These are phyloP conservation scores for Penicillium corylophilum DNA, from an alignment of 2,329 filamentous ascomycete species.

Conservation along the genomic window DNA sequence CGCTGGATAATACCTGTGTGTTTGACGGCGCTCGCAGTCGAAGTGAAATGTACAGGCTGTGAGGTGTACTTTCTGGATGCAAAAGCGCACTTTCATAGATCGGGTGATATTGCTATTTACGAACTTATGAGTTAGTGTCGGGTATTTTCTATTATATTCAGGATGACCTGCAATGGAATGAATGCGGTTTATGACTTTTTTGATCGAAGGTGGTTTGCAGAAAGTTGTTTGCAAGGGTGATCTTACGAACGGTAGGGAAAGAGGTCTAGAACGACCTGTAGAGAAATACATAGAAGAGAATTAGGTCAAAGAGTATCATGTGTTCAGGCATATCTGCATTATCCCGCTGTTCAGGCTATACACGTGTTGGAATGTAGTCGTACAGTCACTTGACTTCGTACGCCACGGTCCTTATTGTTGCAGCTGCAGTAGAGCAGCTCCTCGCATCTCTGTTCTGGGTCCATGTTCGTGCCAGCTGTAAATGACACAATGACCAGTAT, in stretches of 20 bases:
- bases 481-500: neutral
- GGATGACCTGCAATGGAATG: neutral
- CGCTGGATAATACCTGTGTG: constrained; percentile 62
- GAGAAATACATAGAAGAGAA: no score
- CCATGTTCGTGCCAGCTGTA: neutral
- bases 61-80: constrained; percentile 2
- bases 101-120: neutral
- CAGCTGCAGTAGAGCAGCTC: neutral
- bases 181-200: neutral
- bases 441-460: neutral
- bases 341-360: no score
- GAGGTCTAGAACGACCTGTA: no score
- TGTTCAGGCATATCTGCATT: no score
- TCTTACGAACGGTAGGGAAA: no score
- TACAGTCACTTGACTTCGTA: neutral
- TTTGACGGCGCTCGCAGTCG: constrained; percentile 62
- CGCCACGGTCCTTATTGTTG: neutral
- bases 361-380: neutral
- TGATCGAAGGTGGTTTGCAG: no score
- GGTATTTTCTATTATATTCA: neutral
- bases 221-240: no score
- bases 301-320: no score
- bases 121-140: neutral
- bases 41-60: constrained; percentile 53
- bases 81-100: neutral